Evolutionary conservation across 2,329 filamentous ascomycete genomes (phyloP).

Genomic region (Ophiostoma quercus): DNA sequence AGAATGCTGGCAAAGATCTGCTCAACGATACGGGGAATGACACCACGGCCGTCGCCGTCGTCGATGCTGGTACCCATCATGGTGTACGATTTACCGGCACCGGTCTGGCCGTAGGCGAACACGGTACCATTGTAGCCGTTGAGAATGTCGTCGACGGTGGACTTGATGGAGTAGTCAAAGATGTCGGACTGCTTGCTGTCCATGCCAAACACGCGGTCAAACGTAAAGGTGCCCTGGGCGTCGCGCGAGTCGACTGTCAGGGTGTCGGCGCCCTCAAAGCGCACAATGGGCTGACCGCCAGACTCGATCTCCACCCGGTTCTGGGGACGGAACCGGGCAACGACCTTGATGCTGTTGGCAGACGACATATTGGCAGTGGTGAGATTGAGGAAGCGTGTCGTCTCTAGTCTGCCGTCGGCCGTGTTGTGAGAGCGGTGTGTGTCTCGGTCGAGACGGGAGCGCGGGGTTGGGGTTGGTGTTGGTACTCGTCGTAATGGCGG

Average conservation of each 20-base stretch:
- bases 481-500: slow-evolving; percentile 6
- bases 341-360: slow-evolving; percentile 72
- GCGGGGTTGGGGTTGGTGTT: slow-evolving; percentile 9
- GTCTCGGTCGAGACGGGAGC: neutral
- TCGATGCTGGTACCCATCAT: slow-evolving; percentile 98
- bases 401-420: slow-evolving; percentile 10
- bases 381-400: neutral
- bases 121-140: slow-evolving; percentile 99
- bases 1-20: slow-evolving; percentile 96
- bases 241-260: slow-evolving; percentile 80
- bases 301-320: slow-evolving; percentile 89
- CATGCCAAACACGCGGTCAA: slow-evolving; percentile 97
- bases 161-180: slow-evolving; percentile 95
- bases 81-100: slow-evolving; percentile 96
- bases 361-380: slow-evolving; percentile 47
- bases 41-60: slow-evolving; percentile 79
- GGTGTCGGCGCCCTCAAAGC: slow-evolving; percentile 83
- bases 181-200: slow-evolving; percentile 83
- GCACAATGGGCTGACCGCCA: slow-evolving; percentile 86
- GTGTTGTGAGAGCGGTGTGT: neutral
- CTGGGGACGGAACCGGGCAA: slow-evolving; percentile 95
- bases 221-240: slow-evolving; percentile 81
- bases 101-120: slow-evolving; percentile 97
- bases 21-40: slow-evolving; percentile 94
- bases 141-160: slow-evolving; percentile 94